These are phyloP conservation scores for Citrus sinensis DNA, from an alignment of 345 rosid species.

Conservation along the genomic window DNA sequence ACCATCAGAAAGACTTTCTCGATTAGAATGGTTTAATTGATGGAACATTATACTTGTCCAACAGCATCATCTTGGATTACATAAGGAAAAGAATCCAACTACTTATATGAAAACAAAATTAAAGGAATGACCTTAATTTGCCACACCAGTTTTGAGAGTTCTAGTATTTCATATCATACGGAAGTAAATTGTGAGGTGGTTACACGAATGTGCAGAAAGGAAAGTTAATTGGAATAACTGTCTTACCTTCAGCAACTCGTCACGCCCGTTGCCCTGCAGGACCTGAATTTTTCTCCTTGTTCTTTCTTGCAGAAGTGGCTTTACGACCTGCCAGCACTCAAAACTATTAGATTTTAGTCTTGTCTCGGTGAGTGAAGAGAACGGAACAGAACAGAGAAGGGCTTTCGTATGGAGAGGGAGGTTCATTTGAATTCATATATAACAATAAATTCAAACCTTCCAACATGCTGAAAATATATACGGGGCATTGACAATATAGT, in stretches of 20 bases:
- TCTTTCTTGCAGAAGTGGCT: constrained; percentile 93
- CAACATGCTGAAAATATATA: constrained; percentile 89
- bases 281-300: constrained; percentile 89
- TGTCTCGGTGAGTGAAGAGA: not conserved
- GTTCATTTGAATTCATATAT: not conserved
- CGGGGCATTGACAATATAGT: constrained; percentile 87
- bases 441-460: constrained; percentile 54
- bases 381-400: not conserved
- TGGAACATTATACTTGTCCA: not conserved
- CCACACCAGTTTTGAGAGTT: not conserved
- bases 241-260: constrained; percentile 84
- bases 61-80: not conserved
- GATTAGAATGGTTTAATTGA: not conserved
- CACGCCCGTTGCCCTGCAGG: constrained; percentile 72
- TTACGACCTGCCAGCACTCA: constrained; percentile 51
- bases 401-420: not conserved
- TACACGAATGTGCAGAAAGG: not conserved
- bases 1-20: not conserved
- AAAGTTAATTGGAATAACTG: not conserved
- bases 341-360: not conserved
- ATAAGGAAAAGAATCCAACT: not conserved
- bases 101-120: not conserved
- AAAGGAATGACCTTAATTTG: not conserved
- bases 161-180: not conserved
- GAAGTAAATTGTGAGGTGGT: not conserved